These are phyloP conservation scores for Pezicula carpinea DNA, from an alignment of 2,329 filamentous ascomycete genomes.

Conservation along the genomic window DNA sequence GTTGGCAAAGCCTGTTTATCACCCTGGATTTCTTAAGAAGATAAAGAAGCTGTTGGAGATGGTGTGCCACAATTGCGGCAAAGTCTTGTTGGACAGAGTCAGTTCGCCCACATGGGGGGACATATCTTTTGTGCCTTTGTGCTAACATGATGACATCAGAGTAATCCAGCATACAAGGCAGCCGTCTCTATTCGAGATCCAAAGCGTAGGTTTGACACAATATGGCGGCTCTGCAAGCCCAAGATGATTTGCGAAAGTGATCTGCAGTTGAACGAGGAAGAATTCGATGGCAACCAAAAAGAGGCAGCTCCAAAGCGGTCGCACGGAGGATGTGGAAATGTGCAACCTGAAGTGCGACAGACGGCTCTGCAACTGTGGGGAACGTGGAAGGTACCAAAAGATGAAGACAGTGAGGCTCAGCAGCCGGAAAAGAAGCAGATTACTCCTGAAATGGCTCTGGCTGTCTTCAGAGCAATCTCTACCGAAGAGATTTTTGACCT, in stretches of 20 bases:
- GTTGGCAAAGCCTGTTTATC: constrained; percentile 91
- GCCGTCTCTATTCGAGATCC: constrained; percentile 84
- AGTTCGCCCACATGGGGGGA: constrained; percentile 64
- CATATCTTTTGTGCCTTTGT: constrained; percentile 47
- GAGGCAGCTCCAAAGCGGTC: constrained; percentile 46
- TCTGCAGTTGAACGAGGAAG: constrained; percentile 60
- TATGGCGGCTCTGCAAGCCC: constrained; percentile 89
- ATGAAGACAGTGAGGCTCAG: constrained; percentile 66
- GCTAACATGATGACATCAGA: constrained; percentile 63
- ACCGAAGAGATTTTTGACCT: constrained; percentile 79
- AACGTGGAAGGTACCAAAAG: constrained; percentile 67
- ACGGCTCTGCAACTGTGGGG: constrained; percentile 78
- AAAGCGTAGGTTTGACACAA: constrained; percentile 87
- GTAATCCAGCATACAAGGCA: constrained; percentile 75
- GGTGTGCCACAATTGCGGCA: constrained; percentile 98
- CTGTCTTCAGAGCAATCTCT: constrained; percentile 80
- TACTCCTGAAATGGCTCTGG: constrained; percentile 77
- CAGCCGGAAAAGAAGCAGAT: constrained; percentile 76
- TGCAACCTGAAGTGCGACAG: constrained; percentile 82
- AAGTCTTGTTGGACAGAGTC: constrained; percentile 96
- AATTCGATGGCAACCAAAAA: constrained; percentile 55
- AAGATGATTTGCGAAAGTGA: constrained; percentile 82
- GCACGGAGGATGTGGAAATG: constrained; percentile 92
- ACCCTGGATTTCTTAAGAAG: constrained; percentile 94
- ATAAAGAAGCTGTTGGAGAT: constrained; percentile 99